These are phyloP conservation scores for Pyricularia grisea DNA, from an alignment of 2,329 filamentous ascomycete genomes.

Conservation along the genomic window DNA sequence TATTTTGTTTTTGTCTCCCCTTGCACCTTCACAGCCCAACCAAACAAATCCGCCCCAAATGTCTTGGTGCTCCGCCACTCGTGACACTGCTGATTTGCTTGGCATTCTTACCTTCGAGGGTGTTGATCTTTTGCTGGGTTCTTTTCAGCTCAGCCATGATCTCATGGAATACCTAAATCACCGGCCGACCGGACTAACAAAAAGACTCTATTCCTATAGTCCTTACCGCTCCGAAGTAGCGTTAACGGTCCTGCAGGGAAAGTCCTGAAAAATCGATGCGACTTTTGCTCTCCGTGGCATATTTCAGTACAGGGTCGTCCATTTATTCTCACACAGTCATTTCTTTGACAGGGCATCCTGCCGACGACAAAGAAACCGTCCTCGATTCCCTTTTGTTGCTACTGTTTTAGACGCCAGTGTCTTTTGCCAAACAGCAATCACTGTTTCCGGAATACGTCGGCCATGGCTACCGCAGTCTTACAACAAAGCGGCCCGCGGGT, in stretches of 20 bases:
- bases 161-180: neutral
- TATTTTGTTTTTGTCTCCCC: neutral
- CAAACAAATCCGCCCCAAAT: neutral
- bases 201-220: neutral
- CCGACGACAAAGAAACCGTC: neutral
- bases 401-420: neutral
- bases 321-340: neutral
- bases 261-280: neutral
- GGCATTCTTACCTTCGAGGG: neutral
- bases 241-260: neutral
- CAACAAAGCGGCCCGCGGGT: neutral
- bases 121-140: neutral
- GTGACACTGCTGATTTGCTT: neutral
- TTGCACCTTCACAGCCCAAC: neutral
- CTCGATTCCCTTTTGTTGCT: neutral
- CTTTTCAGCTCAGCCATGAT: neutral
- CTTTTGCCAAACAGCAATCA: neutral
- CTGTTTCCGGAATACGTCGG: neutral
- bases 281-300: neutral
- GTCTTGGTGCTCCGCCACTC: neutral
- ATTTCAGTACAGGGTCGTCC: neutral
- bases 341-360: neutral
- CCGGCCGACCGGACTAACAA: neutral
- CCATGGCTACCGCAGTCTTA: neutral
- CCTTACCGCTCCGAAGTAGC: neutral